Conservation (phyloP, 2,329 filamentous ascomycete genomes). For the Aspergillus sp. region DNA sequence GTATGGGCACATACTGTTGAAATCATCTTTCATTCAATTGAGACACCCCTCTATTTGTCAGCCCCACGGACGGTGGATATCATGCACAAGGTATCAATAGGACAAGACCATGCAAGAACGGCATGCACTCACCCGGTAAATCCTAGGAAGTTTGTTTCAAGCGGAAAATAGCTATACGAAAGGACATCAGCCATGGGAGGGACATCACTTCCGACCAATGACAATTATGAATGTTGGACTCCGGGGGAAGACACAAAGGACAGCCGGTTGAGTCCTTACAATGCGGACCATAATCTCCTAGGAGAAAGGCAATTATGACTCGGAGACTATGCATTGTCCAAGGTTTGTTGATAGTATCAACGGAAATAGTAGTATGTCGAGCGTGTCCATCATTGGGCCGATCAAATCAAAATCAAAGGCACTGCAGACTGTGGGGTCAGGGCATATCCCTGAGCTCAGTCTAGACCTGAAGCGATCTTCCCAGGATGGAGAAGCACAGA, state of each 20-base stretch:
- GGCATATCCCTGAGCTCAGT: not conserved
- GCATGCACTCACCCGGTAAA: not conserved
- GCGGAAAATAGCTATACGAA: not conserved
- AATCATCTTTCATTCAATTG: not conserved
- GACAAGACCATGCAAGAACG: not conserved
- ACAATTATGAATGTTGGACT: not conserved
- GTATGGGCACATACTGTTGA: not conserved
- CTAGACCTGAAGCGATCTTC: not conserved
- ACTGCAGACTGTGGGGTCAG: slow-evolving; percentile 1
- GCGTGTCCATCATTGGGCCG: not conserved
- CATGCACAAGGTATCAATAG: not conserved
- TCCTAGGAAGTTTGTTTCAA: not conserved
- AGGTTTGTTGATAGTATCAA: not conserved
- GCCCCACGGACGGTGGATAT: not conserved
- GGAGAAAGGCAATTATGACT: not conserved
- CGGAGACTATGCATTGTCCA: not conserved
- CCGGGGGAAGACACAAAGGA: not conserved
- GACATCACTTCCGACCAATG: not conserved
- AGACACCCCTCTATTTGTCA: not conserved
- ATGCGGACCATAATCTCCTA: not conserved
- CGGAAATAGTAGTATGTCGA: not conserved
- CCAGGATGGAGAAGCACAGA: not conserved
- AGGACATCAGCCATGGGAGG: not conserved
- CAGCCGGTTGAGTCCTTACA: not conserved
- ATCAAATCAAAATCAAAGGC: not conserved